Evolutionary conservation across 164 flowering plant genomes (phyloP).

Genomic region (Umbilicus rupestris): DNA sequence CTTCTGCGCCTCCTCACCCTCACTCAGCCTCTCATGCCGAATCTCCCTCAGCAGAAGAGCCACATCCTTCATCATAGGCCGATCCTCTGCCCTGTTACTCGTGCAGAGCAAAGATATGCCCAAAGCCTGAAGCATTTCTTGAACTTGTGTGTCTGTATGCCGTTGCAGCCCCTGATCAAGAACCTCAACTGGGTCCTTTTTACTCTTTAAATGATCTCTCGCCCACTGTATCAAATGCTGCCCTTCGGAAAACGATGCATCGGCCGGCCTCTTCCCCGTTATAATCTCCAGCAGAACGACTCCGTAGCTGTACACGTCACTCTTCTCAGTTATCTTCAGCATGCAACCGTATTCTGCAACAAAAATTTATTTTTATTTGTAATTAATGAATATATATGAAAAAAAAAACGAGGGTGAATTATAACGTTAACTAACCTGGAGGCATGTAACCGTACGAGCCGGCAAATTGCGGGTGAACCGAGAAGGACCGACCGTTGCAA

Average conservation of each 20-base stretch:
- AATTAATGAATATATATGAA: too few species aligned
- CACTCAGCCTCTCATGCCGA: slow-evolving; percentile 30
- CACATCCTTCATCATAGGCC: slow-evolving; percentile 81
- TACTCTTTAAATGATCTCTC: slow-evolving; percentile 48
- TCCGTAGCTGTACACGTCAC: slow-evolving; percentile 75
- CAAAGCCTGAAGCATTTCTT: slow-evolving; percentile 74
- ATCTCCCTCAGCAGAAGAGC: slow-evolving; percentile 63
- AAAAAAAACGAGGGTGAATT: neutral
- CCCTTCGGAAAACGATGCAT: slow-evolving; percentile 55
- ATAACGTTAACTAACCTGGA: slow-evolving; percentile 42
- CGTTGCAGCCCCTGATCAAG: slow-evolving; percentile 59
- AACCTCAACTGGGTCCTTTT: slow-evolving; percentile 51
- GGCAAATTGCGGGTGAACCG: slow-evolving; percentile 54
- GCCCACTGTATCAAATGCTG: slow-evolving; percentile 74
- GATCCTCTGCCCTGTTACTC: slow-evolving; percentile 55
- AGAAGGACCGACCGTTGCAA: slow-evolving; percentile 19
- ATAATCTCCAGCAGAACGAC: slow-evolving; percentile 64
- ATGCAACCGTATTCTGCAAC: slow-evolving; percentile 52
- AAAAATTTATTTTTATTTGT: too few species aligned
- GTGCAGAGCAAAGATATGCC: slow-evolving; percentile 73
- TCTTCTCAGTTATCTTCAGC: slow-evolving; percentile 64
- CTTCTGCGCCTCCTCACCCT: slow-evolving; percentile 1
- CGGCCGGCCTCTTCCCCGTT: slow-evolving; percentile 68
- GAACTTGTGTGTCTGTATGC: slow-evolving; percentile 51
- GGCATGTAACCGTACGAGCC: slow-evolving; percentile 89